Conservation (phyloP, 441 rosid genomes). For the Gossypium schwendimanii region DNA sequence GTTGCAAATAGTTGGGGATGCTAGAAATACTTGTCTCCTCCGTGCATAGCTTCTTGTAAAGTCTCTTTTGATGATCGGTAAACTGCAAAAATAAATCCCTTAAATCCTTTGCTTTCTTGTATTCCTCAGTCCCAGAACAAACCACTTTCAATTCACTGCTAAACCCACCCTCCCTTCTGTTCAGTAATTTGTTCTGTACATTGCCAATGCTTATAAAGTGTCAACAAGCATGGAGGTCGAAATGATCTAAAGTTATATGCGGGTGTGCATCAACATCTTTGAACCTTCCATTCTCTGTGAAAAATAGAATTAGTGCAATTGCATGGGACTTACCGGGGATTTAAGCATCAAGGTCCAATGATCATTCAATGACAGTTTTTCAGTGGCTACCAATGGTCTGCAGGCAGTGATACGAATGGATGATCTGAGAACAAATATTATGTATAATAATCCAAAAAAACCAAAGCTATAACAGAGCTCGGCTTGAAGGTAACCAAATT, state of each 20-base stretch:
- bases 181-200: slow-evolving; percentile 17
- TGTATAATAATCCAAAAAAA: neutral
- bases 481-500: neutral
- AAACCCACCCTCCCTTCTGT: neutral
- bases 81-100: slow-evolving; percentile 34
- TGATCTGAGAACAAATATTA: neutral
- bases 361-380: slow-evolving; percentile 12
- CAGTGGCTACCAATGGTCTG: slow-evolving; percentile 43
- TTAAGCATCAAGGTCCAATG: slow-evolving; percentile 16
- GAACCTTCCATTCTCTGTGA: neutral
- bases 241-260: neutral
- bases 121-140: slow-evolving; percentile 29
- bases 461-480: neutral
- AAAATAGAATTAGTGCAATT: neutral
- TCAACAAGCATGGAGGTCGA: neutral
- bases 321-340: slow-evolving; percentile 21
- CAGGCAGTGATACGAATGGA: slow-evolving; percentile 9
- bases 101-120: slow-evolving; percentile 25
- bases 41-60: slow-evolving; percentile 25
- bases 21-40: slow-evolving; percentile 21
- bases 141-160: slow-evolving; percentile 30
- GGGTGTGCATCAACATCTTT: neutral
- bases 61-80: slow-evolving; percentile 22
- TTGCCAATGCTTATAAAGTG: neutral
- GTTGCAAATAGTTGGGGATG: neutral